These are phyloP conservation scores for Tuber magnatum DNA, from an alignment of 495 filamentous ascomycete genomes.

Conservation along the genomic window DNA sequence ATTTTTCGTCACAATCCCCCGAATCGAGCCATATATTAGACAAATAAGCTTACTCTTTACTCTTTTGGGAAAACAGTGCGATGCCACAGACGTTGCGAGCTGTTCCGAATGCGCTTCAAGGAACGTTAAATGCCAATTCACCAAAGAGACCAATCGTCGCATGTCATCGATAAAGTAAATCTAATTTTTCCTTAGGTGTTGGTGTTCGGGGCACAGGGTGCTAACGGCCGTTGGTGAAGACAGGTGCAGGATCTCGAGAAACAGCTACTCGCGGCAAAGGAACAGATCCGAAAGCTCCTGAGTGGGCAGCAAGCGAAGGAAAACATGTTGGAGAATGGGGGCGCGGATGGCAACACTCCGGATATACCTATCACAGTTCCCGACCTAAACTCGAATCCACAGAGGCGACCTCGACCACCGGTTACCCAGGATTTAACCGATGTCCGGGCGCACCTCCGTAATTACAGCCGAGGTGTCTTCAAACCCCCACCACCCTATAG, in stretches of 20 bases:
- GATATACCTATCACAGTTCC: slow-evolving; percentile 49
- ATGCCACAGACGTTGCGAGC: slow-evolving; percentile 89
- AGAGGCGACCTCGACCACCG: slow-evolving; percentile 54
- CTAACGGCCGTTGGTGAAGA: slow-evolving; percentile 41
- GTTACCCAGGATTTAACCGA: slow-evolving; percentile 61
- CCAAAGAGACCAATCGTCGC: slow-evolving; percentile 94
- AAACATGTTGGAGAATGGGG: slow-evolving; percentile 44
- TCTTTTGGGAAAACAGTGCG: slow-evolving; percentile 54
- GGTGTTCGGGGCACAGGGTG: neutral
- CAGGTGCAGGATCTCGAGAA: slow-evolving; percentile 96
- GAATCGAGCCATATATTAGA: slow-evolving; percentile 5
- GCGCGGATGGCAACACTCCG: slow-evolving; percentile 53
- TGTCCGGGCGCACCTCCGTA: slow-evolving; percentile 65
- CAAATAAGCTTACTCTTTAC: slow-evolving; percentile 22
- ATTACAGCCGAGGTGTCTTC: slow-evolving; percentile 68
- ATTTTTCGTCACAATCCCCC: neutral
- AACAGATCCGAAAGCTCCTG: slow-evolving; percentile 37
- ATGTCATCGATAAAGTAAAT: slow-evolving; percentile 96
- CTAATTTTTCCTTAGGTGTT: slow-evolving; percentile 4
- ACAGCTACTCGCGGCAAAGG: slow-evolving; percentile 64
- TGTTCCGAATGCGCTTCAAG: slow-evolving; percentile 95
- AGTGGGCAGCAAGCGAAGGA: slow-evolving; percentile 27
- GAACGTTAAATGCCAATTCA: slow-evolving; percentile 95
- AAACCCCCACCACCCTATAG: slow-evolving; percentile 71
- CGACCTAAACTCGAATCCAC: slow-evolving; percentile 58